Evolutionary conservation across 768 basidiomycete species (phyloP), one percentile per base, ranked within the genome.

Genomic region (Lactifluus rugatus): DNA sequence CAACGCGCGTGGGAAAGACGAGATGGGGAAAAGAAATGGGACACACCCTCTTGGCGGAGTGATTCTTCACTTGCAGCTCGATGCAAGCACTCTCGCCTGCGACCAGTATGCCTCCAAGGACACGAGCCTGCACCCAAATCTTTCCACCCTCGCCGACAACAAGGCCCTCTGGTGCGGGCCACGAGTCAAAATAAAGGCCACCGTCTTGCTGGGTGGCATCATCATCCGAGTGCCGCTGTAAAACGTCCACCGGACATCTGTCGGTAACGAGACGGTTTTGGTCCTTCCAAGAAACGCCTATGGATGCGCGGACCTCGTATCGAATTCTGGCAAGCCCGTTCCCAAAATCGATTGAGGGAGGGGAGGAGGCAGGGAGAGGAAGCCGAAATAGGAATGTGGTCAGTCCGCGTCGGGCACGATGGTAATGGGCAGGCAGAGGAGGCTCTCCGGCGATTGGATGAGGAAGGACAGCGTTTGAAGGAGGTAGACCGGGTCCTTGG

Each of bases 371-470:
- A 3, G 88, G 89, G 5, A 90, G 63, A 8, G 84, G 85, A 49
- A 92, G 79, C n/a, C 78, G 81, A 69, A 91, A 92, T 50, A 89
- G 76, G 71, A 92, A 93, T 0, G 85, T 87, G 0, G 88, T 87
- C 36, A 76, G 74, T 0, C 89, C 89, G 45, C 82, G 80, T n/a
- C 84, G 81, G 7, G 88, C 90, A 58, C 81, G 81, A 67, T 83
- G 76, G 66, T 90, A 84, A 52, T 82, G 71, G 0, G 76, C 73
- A 0, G 88, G 88, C 3, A 92, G 70, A 0, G 76, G 76, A 1
- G 80, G 77, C 57, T 83, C 81, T 1, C 78, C 84, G 16, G 80
- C 76, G 5, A 72, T 66, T 2, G 83, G 78, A 67, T 84, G 77
- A 1, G 81, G 76, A 55, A 84, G 76, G 0, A 93, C 88, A 2